Base-by-base conservation (phyloP, 2,329 filamentous ascomycete genomes). In the Cladophialophora psammophila region DNA sequence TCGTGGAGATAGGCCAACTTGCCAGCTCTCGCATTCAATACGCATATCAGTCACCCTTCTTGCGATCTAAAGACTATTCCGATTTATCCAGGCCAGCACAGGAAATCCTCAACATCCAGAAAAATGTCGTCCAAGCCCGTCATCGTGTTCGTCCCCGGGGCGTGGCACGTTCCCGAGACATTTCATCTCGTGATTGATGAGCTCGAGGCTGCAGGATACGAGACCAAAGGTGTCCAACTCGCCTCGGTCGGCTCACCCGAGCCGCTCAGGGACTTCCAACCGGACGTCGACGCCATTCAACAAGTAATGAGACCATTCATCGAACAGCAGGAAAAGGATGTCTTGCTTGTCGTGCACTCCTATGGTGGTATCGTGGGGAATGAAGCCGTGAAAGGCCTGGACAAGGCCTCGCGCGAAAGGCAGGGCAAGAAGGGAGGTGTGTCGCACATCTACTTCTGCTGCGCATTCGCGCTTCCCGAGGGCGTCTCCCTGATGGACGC, bases 131-230 rank as follows among this genome's bases (percentile, higher is more conserved):
- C 35, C 13, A 70, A 69, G 52, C 72, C 72, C 12, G 73, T 69
- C 5, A 73, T 82, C 18, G 72, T 82, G 15, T 76, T 82, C 57
- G 76, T 76, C 10, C 78, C 79, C 0, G 81, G 80, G 13, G 80
- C 79, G 13, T 82, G 79, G 78, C 73, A 80, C 59, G 69, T 68
- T 0, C 74, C 79, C 2, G 62, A 65, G 32, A 70, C 74, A 63
- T 82, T 76, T 59, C 68, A 76, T 35, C 64, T 68, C 1, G 69
- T 79, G 1, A 74, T 74, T 10, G 65, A 74, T 13, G 72, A 69
- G 8, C 78, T 82, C 5, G 61, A 75, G 8, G 60, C 52, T 2
- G 71, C 74, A n/a, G 80, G 76, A 2, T 80, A 77, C 66, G 57
- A 73, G 7, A 75, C 76, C 0, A 72, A 73, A 48, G 76, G 75